Percentiles rank a stretch among this genome's conserved stretches.
Conservation (phyloP, 1,284 basidiomycete genomes). For the Vanrija humicola region DNA sequence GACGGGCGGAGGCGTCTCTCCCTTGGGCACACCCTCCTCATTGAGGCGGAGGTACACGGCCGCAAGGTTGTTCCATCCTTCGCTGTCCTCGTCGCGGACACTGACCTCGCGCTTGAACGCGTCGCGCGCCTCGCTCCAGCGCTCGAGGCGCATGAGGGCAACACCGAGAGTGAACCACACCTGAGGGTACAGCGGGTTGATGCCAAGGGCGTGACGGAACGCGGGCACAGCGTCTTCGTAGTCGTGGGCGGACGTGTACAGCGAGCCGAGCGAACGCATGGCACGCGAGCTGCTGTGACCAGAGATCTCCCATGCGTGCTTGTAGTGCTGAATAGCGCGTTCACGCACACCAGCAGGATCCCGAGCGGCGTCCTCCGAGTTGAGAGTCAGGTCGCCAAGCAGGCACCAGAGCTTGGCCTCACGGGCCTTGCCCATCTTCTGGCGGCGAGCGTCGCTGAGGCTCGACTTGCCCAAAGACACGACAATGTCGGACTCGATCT, state of each 20-base stretch:
- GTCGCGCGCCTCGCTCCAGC: slow-evolving; percentile 77
- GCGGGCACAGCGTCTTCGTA: slow-evolving; percentile 65
- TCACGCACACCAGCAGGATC: slow-evolving; percentile 27
- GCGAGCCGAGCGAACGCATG: slow-evolving; percentile 83
- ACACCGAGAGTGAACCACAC: slow-evolving; percentile 97
- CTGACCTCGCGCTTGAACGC: slow-evolving; percentile 81
- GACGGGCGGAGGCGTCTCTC: slow-evolving; percentile 25
- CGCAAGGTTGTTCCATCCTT: slow-evolving; percentile 98
- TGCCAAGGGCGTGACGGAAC: slow-evolving; percentile 69
- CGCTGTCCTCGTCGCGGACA: slow-evolving; percentile 92
- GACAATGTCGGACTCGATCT: slow-evolving; percentile 73
- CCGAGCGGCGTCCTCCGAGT: slow-evolving; percentile 29
- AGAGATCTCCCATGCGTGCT: slow-evolving; percentile 79
- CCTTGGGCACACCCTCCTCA: slow-evolving; percentile 41
- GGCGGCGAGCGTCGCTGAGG: slow-evolving; percentile 51
- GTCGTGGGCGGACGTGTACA: slow-evolving; percentile 67
- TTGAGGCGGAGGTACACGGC: slow-evolving; percentile 86
- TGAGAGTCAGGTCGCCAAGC: slow-evolving; percentile 83
- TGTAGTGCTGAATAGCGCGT: slow-evolving; percentile 68
- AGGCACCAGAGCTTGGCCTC: slow-evolving; percentile 95
- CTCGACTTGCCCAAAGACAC: slow-evolving; percentile 59
- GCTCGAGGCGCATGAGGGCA: slow-evolving; percentile 70
- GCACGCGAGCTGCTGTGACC: slow-evolving; percentile 75
- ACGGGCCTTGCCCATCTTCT: slow-evolving; percentile 62
- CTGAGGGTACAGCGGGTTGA: slow-evolving; percentile 81